Conservation (phyloP, 177 flowering plant genomes). For the Vitis hybrid region DNA sequence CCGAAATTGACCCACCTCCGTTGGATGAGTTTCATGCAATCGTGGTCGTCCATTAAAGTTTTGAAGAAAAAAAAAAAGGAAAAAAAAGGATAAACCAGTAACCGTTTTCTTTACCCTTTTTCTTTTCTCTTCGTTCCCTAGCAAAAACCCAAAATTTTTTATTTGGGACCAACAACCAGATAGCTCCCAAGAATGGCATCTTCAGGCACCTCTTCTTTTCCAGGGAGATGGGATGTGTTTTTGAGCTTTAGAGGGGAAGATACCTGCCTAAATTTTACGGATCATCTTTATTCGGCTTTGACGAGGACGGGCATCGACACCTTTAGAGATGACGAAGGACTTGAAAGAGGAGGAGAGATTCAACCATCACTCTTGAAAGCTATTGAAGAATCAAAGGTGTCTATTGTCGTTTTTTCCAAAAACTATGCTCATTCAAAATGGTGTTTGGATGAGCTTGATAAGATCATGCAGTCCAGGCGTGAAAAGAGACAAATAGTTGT, state of each 20-base stretch:
- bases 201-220: too few relatives aligned
- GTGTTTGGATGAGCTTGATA: conserved; percentile 4
- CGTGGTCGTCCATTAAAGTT: too few relatives aligned
- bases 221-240: background rate
- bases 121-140: too few relatives aligned
- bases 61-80: too few relatives aligned
- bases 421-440: background rate
- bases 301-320: background rate
- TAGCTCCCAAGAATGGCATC: too few relatives aligned
- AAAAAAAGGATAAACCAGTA: too few relatives aligned
- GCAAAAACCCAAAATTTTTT: too few relatives aligned
- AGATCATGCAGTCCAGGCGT: background rate
- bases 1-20: too few relatives aligned
- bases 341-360: conserved; percentile 5
- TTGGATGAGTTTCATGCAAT: too few relatives aligned
- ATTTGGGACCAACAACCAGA: too few relatives aligned
- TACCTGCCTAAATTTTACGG: background rate
- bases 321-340: background rate
- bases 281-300: background rate
- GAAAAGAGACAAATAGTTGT: background rate
- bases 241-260: background rate
- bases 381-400: background rate
- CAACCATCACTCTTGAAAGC: background rate
- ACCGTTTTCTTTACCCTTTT: too few relatives aligned
- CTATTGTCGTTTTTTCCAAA: conserved; percentile 2